Evolutionary conservation across 2,329 filamentous ascomycete genomes (phyloP), one percentile per base, ranked within the genome.

Genomic region (Epicoccum nigrum): DNA sequence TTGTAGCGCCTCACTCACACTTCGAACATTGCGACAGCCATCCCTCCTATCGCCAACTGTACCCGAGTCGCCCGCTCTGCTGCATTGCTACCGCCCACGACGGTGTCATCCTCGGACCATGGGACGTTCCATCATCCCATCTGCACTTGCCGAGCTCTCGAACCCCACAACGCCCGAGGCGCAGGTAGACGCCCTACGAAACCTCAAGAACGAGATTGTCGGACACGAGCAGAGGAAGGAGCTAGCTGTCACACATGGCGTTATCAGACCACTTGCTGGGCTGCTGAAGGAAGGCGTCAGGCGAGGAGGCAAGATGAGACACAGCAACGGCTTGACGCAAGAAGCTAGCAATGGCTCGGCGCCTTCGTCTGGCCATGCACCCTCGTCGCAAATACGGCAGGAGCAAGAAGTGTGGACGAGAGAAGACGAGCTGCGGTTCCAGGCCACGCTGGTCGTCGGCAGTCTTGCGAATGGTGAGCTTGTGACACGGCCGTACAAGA

Each of bases 201-300:
- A 81, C 33, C 77, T 99, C 23, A 97, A 96, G 78, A 94, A 96
- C 73, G 89, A 94, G 57, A 83, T 96, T 39, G 86, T 96, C 54
- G 94, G 94, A 19, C 91, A 97, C 73, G 82, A 88, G 27, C 86
- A 93, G 72, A 87, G 87, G 71, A 99, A 99, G 75, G 88, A 93
- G 74, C 75, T 84, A 49, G 92, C 87, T 79, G 81, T 97, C 32
- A 79, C 79, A 51, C 77, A 84, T 46, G 92, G 92, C 15, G 79
- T 90, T 21, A 74, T 94, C 38, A 81, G 84, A 45, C 81, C 83
- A 27, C 76, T 89, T 40, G 78, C 84, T 21, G 77, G 79, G 28
- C 72, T 84, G 43, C 72, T 88, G 31, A 72, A 73, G 47, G 68
- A 68, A 13, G 67, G 70, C 35, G 66, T 73, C 62, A 75, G 77